Conservation (phyloP, 202 grass and related monocot species). For the Cymbopogon flexuosus region DNA sequence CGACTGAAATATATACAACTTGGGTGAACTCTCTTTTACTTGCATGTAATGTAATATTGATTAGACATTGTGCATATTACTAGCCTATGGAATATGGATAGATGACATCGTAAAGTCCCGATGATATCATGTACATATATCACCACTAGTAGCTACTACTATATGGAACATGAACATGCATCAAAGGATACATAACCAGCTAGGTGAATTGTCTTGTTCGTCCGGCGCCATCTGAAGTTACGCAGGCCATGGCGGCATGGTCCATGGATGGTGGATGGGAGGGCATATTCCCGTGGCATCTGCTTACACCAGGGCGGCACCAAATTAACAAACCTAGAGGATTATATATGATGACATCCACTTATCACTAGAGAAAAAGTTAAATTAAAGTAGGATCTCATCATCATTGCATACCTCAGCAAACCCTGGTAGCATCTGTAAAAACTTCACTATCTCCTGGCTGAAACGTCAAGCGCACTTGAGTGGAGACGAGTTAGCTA, state of each 20-base stretch:
- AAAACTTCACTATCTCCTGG: too few relatives aligned
- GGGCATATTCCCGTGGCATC: conserved; percentile 17
- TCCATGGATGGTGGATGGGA: neutral
- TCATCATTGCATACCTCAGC: neutral
- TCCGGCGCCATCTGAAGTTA: neutral
- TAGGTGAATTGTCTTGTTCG: too few relatives aligned
- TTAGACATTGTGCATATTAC: too few relatives aligned
- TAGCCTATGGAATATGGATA: too few relatives aligned
- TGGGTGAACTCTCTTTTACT: neutral
- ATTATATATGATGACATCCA: neutral
- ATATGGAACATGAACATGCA: too few relatives aligned
- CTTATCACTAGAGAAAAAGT: neutral
- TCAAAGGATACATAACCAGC: too few relatives aligned
- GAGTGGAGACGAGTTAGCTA: too few relatives aligned
- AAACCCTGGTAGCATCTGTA: neutral
- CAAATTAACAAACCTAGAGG: neutral
- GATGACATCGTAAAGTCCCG: too few relatives aligned
- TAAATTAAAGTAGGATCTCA: neutral
- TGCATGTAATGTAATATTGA: too few relatives aligned
- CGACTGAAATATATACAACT: neutral
- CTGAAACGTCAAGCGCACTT: too few relatives aligned
- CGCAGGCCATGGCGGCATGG: neutral
- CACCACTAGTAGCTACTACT: too few relatives aligned
- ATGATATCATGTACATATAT: too few relatives aligned
- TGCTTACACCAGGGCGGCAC: neutral